Evolutionary conservation across 2,329 filamentous ascomycete species (phyloP).

Genomic region (Aspergillus hortae): DNA sequence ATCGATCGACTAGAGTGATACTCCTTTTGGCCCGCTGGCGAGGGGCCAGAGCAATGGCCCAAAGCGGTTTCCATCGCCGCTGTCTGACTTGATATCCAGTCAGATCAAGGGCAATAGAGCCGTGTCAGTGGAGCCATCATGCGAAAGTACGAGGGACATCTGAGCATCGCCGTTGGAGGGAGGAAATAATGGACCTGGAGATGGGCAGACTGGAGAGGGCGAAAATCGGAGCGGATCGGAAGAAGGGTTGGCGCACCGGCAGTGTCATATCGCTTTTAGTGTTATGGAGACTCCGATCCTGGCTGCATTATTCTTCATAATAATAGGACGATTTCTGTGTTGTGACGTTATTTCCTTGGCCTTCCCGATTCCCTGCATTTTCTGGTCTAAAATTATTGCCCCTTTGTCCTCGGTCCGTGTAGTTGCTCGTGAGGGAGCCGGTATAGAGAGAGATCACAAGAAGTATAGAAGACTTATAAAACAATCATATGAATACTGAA

Average conservation of each 20-base stretch:
- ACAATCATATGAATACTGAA: neutral
- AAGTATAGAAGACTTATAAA: neutral
- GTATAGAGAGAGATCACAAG: too few relatives aligned
- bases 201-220: neutral
- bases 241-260: neutral
- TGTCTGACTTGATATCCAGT: neutral
- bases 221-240: neutral
- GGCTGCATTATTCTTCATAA: too few relatives aligned
- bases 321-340: too few relatives aligned
- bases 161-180: too few relatives aligned
- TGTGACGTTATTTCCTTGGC: neutral
- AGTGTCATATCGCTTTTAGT: neutral
- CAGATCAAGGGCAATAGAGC: neutral
- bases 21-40: slow-evolving; percentile 4
- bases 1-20: slow-evolving; percentile 2
- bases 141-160: too few relatives aligned
- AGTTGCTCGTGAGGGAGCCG: too few relatives aligned
- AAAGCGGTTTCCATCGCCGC: too few relatives aligned
- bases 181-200: neutral
- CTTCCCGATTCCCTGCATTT: neutral
- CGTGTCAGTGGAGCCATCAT: too few relatives aligned
- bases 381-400: neutral
- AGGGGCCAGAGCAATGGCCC: neutral
- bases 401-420: neutral
- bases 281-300: too few relatives aligned